These are phyloP conservation scores for Candida sp. DNA, from an alignment of 1,139 yeast species.

Conservation along the genomic window DNA sequence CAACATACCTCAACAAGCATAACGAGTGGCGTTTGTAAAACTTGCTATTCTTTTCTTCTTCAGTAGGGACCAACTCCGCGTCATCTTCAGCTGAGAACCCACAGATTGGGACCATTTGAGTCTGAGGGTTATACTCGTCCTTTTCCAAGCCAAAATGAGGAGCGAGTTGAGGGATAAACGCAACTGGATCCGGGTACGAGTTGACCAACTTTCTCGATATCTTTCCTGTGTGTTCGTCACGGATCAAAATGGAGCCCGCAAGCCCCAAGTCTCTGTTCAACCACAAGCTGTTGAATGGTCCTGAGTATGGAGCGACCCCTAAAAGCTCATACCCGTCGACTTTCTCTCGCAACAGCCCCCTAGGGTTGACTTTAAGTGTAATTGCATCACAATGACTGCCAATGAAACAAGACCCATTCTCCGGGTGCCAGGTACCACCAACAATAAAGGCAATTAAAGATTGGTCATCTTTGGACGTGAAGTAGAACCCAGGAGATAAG, in stretches of 20 bases:
- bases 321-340: constrained; percentile 65
- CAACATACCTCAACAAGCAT: constrained; percentile 57
- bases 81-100: constrained; percentile 41
- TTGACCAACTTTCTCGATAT: constrained; percentile 50
- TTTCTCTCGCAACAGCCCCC: constrained; percentile 23
- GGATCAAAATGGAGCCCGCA: constrained; percentile 62
- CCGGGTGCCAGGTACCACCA: constrained; percentile 60
- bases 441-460: constrained; percentile 60
- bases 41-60: constrained; percentile 64
- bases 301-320: constrained; percentile 73
- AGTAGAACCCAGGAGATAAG: constrained; percentile 50
- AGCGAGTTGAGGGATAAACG: constrained; percentile 66
- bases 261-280: constrained; percentile 71
- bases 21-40: constrained; percentile 64
- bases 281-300: constrained; percentile 59
- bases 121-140: constrained; percentile 62
- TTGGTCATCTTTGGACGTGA: constrained; percentile 60
- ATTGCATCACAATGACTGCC: constrained; percentile 68
- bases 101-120: constrained; percentile 64
- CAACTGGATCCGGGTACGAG: constrained; percentile 67
- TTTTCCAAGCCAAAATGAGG: constrained; percentile 64
- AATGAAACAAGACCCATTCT: constrained; percentile 59
- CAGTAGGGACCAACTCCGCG: constrained; percentile 44
- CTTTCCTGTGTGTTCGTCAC: constrained; percentile 29
- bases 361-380: constrained; percentile 61